phyloP scores from a whole-genome alignment of 2,329 filamentous ascomycete species.

The Fusarium tuaranense region DNA sequence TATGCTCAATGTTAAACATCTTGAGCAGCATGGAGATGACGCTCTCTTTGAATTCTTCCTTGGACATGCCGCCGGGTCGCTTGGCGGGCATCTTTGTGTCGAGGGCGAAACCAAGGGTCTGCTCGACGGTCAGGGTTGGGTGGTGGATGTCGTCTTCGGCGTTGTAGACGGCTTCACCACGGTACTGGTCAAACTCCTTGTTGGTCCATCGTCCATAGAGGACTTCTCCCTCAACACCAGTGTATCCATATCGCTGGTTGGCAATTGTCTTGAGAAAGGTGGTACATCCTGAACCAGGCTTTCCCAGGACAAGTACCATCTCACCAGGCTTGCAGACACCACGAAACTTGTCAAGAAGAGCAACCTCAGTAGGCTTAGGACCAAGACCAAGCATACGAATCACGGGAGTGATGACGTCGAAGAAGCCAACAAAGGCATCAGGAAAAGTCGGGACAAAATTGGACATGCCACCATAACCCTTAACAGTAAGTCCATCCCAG shows the following conservation, averaged over 20 bases:
- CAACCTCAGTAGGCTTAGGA: conserved; percentile 76
- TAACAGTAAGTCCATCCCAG: conserved; percentile 83
- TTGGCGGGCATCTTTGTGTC: conserved; percentile 88
- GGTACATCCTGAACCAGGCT: conserved; percentile 79
- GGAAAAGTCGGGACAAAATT: conserved; percentile 83
- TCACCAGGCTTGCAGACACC: conserved; percentile 83
- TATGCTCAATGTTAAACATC: conserved; percentile 96
- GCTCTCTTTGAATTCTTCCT: conserved; percentile 79
- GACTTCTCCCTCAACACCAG: conserved; percentile 74
- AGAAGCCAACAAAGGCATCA: conserved; percentile 79
- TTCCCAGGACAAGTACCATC: conserved; percentile 87
- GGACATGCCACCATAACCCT: conserved; percentile 78
- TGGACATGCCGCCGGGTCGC: conserved; percentile 78
- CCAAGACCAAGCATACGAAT: conserved; percentile 73
- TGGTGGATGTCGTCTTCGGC: conserved; percentile 85
- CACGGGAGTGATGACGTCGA: conserved; percentile 77
- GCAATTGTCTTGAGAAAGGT: conserved; percentile 77
- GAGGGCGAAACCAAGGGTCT: conserved; percentile 87
- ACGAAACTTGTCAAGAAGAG: conserved; percentile 78
- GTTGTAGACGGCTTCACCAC: conserved; percentile 88
- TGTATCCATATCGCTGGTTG: conserved; percentile 72
- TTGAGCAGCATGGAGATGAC: conserved; percentile 81
- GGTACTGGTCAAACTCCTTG: conserved; percentile 78
- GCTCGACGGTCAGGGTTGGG: conserved; percentile 86
- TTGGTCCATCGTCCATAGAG: conserved; percentile 80